Base-by-base conservation (phyloP, 768 basidiomycete genomes). In the Coprinopsis marcescibilis region DNA sequence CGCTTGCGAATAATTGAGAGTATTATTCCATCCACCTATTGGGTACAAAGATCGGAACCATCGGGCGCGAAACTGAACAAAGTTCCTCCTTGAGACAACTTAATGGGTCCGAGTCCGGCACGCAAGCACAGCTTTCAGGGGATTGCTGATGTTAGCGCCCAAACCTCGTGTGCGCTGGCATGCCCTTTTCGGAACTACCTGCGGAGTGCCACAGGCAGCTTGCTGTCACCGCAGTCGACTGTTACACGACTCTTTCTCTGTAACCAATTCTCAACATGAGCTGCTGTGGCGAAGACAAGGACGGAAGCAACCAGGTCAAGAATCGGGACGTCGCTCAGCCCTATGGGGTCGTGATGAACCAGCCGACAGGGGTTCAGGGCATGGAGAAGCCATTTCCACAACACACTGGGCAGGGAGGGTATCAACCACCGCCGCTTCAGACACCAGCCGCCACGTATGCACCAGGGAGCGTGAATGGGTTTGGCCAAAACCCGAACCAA, bases 281-380 rank as follows among this genome's bases (percentile, higher is more conserved):
- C 52, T 87, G 86, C 57, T 89, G 85, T 59, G 82, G 83, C n/a
- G 72, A 76, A 39, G 53, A 73, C 7, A 58, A 52, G 25, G 56
- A 59, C 27, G 15, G 15, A 23, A 52, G 55, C 32, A 58, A 65
- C 46, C 51, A 60, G 44, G 55, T 65, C 39, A 59, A 60, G 46
- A 55, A 64, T 43, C 69, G 71, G 61, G 61, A 53, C 48, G 43
- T 48, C 7, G 53, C 53, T 37, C 57, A 57, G 34, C 51, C 56
- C 21, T 57, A 65, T 19, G 61, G 66, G 0, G 63, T 59, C 15
- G 53, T 78, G 45, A 66, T 75, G 3, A 68, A 60, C 40, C 85
- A 88, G 53, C 85, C 85, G 0, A 53, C 50, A 0, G 65, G 67
- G 53, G 53, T n/a, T 30, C 58, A 73, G 41, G 62, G 65, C 24